These are phyloP conservation scores for Solanum megistacrolobum DNA, from an alignment of 257 asterid species.

Conservation along the genomic window DNA sequence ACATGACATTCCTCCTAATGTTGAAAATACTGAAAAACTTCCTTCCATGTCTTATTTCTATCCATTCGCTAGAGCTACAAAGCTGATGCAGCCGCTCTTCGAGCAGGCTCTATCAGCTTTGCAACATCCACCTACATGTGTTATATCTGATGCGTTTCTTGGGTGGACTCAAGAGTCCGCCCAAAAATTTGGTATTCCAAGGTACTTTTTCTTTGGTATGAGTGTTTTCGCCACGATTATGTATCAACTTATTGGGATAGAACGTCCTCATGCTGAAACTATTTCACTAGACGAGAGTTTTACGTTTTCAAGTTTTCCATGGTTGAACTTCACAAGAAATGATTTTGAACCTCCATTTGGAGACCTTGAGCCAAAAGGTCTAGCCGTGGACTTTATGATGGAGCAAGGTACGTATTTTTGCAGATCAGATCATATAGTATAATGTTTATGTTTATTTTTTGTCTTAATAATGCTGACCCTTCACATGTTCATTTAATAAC, in stretches of 20 bases:
- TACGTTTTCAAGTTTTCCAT: slow-evolving; percentile 28
- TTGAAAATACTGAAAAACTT: slow-evolving; percentile 51
- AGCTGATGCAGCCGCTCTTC: slow-evolving; percentile 42
- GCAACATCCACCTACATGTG: slow-evolving; percentile 25
- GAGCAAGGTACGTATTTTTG: not conserved
- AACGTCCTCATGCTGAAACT: slow-evolving; percentile 31
- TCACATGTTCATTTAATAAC: not conserved
- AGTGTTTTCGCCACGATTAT: slow-evolving; percentile 35
- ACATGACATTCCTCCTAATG: slow-evolving; percentile 40
- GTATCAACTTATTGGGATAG: slow-evolving; percentile 14
- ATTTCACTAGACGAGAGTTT: slow-evolving; percentile 31
- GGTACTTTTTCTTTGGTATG: slow-evolving; percentile 44
- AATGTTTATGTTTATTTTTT: not conserved
- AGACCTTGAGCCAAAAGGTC: slow-evolving; percentile 42
- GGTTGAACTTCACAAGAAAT: not conserved
- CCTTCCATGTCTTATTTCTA: slow-evolving; percentile 29
- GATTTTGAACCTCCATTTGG: not conserved
- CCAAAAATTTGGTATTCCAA: slow-evolving; percentile 26
- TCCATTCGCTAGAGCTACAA: slow-evolving; percentile 8
- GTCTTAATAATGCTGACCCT: not conserved
- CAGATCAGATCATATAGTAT: not conserved
- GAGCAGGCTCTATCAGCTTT: slow-evolving; percentile 29
- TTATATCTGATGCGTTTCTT: slow-evolving; percentile 47
- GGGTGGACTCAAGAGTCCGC: slow-evolving; percentile 61
- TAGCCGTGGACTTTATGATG: not conserved